Evolutionary conservation across 1,284 basidiomycete species (phyloP).

Genomic region (Phellopilus nigrolimitatus): DNA sequence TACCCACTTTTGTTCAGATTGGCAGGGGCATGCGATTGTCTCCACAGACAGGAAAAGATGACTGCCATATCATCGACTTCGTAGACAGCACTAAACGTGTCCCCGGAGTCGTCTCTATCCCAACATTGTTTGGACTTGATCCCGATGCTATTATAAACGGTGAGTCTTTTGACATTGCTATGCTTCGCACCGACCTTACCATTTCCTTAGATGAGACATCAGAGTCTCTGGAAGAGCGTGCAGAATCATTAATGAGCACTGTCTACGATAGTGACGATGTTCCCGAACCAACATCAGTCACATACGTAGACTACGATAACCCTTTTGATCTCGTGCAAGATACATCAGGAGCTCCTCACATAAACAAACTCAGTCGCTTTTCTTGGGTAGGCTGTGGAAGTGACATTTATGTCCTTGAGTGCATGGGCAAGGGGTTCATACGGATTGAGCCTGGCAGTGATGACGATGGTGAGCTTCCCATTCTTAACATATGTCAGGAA

Average conservation of each 20-base stretch:
- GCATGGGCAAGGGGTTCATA: slow-evolving; percentile 71
- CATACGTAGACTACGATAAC: slow-evolving; percentile 78
- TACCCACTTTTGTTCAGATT: slow-evolving; percentile 47
- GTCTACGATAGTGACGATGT: slow-evolving; percentile 32
- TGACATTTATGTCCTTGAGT: slow-evolving; percentile 73
- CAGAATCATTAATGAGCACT: slow-evolving; percentile 20
- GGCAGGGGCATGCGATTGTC: slow-evolving; percentile 89
- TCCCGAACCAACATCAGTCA: slow-evolving; percentile 61
- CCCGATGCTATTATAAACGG: slow-evolving; percentile 67
- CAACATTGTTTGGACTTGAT: slow-evolving; percentile 84
- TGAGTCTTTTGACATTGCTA: slow-evolving; percentile 27
- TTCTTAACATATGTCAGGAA: background rate
- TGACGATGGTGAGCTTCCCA: slow-evolving; percentile 34
- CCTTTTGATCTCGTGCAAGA: slow-evolving; percentile 62
- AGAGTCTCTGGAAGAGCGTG: slow-evolving; percentile 20
- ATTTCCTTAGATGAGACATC: slow-evolving; percentile 42
- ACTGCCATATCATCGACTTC: slow-evolving; percentile 91
- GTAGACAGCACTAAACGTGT: slow-evolving; percentile 76
- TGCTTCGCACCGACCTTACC: slow-evolving; percentile 5
- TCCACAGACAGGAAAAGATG: slow-evolving; percentile 73
- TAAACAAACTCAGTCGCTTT: slow-evolving; percentile 44
- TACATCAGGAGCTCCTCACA: slow-evolving; percentile 49
- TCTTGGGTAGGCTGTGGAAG: slow-evolving; percentile 85
- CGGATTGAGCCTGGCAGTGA: slow-evolving; percentile 51
- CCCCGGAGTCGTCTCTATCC: slow-evolving; percentile 72